phyloP scores from a whole-genome alignment of 768 basidiomycete genomes.

The Collybiopsis confluens region DNA sequence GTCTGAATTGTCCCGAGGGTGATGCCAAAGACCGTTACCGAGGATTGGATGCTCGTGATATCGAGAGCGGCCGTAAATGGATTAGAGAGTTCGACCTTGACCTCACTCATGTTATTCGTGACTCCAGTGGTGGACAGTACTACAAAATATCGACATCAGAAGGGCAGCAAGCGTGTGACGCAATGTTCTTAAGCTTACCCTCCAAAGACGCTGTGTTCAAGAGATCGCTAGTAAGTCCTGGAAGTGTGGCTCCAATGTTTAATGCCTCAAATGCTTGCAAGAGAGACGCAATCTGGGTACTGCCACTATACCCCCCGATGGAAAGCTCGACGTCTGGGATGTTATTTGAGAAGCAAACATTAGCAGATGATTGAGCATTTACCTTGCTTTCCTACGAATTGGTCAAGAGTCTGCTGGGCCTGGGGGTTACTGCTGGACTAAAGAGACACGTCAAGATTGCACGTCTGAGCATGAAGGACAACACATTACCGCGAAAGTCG shows the following conservation, averaged over 20 bases:
- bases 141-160: slow-evolving; percentile 14
- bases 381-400: slow-evolving; percentile 65
- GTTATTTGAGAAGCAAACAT: not conserved
- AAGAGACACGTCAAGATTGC: slow-evolving; percentile 7
- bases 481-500: slow-evolving; percentile 42
- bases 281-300: slow-evolving; percentile 57
- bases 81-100: slow-evolving; percentile 57
- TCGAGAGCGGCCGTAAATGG: slow-evolving; percentile 60
- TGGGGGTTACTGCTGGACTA: slow-evolving; percentile 59
- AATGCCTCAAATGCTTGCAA: slow-evolving; percentile 58
- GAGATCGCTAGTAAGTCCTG: slow-evolving; percentile 54
- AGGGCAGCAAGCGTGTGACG: not conserved
- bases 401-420: slow-evolving; percentile 58
- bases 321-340: slow-evolving; percentile 47
- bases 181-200: slow-evolving; percentile 29
- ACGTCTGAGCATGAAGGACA: not conserved
- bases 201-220: slow-evolving; percentile 52
- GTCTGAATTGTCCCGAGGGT: slow-evolving; percentile 57
- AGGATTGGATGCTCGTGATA: slow-evolving; percentile 56
- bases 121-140: slow-evolving; percentile 64
- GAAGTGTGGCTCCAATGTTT: slow-evolving; percentile 50
- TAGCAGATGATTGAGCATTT: slow-evolving; percentile 1
- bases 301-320: slow-evolving; percentile 56
- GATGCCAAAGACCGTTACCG: slow-evolving; percentile 60
- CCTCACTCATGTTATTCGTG: slow-evolving; percentile 59